These are phyloP conservation scores for Amanita fuliginea DNA, from an alignment of 768 basidiomycete species.

Conservation along the genomic window DNA sequence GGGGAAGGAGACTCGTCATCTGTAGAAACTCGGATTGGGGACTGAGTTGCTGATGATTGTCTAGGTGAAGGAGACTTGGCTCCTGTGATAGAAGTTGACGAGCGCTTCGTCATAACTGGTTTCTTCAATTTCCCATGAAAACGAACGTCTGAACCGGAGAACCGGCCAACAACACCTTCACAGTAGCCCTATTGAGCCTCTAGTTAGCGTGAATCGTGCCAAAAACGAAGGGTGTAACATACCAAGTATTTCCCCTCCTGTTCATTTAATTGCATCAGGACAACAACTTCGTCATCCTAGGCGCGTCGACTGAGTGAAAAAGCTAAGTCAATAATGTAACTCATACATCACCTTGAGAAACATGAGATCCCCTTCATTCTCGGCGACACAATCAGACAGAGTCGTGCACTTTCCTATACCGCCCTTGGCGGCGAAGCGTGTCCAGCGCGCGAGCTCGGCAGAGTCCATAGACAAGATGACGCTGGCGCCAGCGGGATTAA, in stretches of 20 bases:
- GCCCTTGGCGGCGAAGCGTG: conserved; percentile 74
- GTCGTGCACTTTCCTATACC: conserved; percentile 79
- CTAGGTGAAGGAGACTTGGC: conserved; percentile 3
- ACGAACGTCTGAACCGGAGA: conserved; percentile 48
- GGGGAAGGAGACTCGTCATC: conserved; percentile 17
- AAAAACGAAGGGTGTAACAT: conserved; percentile 14
- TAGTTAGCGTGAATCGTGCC: background rate
- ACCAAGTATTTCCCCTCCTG: conserved; percentile 53
- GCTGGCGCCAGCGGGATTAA: background rate
- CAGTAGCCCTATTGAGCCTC: conserved; percentile 55
- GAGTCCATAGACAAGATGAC: conserved; percentile 42
- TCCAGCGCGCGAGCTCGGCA: conserved; percentile 67
- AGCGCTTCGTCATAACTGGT: conserved; percentile 66
- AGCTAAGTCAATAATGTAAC: conserved; percentile 1
- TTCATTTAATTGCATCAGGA: conserved; percentile 59
- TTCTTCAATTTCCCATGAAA: conserved; percentile 72
- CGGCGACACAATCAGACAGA: conserved; percentile 62
- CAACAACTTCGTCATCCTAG: conserved; percentile 72
- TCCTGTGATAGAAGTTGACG: conserved; percentile 28
- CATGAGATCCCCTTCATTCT: conserved; percentile 72
- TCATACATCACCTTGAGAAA: conserved; percentile 55
- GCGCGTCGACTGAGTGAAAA: background rate
- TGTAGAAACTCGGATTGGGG: background rate
- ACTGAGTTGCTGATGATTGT: background rate
- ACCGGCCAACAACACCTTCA: conserved; percentile 78